phyloP scores from a whole-genome alignment of 495 filamentous ascomycete species.

The Massariosphaeria phaeospora region DNA sequence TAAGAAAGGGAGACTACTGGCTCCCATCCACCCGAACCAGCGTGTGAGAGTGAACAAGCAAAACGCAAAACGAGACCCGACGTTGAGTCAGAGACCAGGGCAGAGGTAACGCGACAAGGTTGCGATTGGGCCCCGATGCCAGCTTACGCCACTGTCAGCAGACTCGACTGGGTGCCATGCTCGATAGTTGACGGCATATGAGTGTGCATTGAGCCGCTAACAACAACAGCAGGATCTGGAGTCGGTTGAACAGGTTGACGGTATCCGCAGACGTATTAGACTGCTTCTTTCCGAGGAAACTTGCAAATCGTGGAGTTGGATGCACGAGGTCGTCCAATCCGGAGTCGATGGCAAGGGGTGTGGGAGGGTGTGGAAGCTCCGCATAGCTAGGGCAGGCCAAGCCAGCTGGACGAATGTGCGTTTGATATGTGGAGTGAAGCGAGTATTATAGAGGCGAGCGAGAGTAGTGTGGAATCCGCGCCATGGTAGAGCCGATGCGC shows the following conservation, averaged over 20 bases:
- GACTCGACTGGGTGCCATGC: background rate
- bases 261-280: slow-evolving; percentile 11
- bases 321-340: slow-evolving; percentile 21
- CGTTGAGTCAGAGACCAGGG: slow-evolving; percentile 20
- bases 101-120: slow-evolving; percentile 1
- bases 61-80: slow-evolving; percentile 15
- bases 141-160: slow-evolving; percentile 11
- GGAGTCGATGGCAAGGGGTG: slow-evolving; percentile 14
- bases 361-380: slow-evolving; percentile 10
- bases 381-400: slow-evolving; percentile 14
- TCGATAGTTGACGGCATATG: background rate
- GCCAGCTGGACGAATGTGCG: slow-evolving; percentile 6
- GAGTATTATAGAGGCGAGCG: slow-evolving; percentile 10
- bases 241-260: slow-evolving; percentile 8
- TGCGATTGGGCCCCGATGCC: slow-evolving; percentile 3
- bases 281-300: slow-evolving; percentile 21
- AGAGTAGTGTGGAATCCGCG: background rate
- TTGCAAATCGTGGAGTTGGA: slow-evolving; percentile 1
- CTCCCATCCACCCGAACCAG: slow-evolving; percentile 32
- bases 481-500: slow-evolving; percentile 8
- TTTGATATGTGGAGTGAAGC: background rate
- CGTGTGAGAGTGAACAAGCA: slow-evolving; percentile 25
- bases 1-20: slow-evolving; percentile 5
- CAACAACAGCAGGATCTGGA: background rate
- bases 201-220: background rate